Base-by-base conservation (phyloP, 352 stramenopile genomes). In the Aphanomyces cochlioides region DNA sequence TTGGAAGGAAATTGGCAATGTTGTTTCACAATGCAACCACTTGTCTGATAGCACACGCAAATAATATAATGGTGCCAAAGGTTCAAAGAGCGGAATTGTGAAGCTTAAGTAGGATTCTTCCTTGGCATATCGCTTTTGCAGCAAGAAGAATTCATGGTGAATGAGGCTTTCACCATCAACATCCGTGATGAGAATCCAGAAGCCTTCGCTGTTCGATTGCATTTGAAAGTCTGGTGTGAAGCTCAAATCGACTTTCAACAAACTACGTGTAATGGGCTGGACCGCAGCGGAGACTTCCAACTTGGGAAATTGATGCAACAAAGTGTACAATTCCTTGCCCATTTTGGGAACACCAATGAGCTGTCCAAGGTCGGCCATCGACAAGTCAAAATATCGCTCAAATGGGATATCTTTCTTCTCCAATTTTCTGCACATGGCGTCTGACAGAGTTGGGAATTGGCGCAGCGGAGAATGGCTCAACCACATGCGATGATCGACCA, bases 331-430 rank as follows among this genome's bases (percentile, higher is more conserved):
- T 41, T 96, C 91, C 68, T 98, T 97, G n/a, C 97, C 97, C 80
- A 99, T 98, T 74, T 99, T 98, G 3, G 96, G 94, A 45, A 98
- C 97, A 74, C 98, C 98, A 38, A 99, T 96, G 12, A 99, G 77
- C 67, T 97, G 89, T 0, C 97, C 98, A 3, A 99, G 86, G 74
- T 99, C 97, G n/a, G 90, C 90, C 40, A 97, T 87, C 56, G 97
- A 98, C 47, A 99, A 75, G 73, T 99, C 97, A 40, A 93, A 90
- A 79, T 99, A 99, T 58, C 98, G 95, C 21, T 98, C 93, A 96
- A 96, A 99, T 56, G 97, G 79, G 68, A 99, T 98, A 65, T 99
- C 96, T 69, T 99, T 99, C 74, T 98, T 95, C 78, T 99, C 98
- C 36, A 99, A 81, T 38, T 98, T 98, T 60, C 96, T 90, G 7